Base-by-base conservation (phyloP, 805 yeast genomes). In the Pichia deserticola region DNA sequence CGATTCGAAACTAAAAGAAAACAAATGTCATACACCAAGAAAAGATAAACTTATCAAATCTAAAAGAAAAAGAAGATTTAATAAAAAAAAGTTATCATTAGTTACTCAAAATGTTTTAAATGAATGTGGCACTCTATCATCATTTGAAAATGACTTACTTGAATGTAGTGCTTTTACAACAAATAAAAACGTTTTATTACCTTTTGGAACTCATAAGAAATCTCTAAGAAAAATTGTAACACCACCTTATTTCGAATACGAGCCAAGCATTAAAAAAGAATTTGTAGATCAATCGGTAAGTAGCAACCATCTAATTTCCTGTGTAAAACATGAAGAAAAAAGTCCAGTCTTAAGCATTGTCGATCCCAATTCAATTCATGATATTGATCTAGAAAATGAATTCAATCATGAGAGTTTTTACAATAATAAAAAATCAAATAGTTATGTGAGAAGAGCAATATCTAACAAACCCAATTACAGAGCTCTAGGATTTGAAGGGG, bases 131-230 rank as follows among this genome's bases (percentile, higher is more conserved):
- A 41, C 42, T 15, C 39, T 47, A 3, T 40, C 36, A 13, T 30
- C 37, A 3, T 42, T 47, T 13, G 50, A 47, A 36, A 41, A 34
- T 32, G 38, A 47, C 7, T 30, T 47, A 10, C 12, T 47, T 10
- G 45, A 29, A 9, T 36, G 45, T 41, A n/a, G 25, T 5, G 25
- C 13, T 36, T 29, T 13, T 12, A 32, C 42, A 3, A 12, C n/a
- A 25, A 7, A 29, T 11, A 30, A 29, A 36, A 13, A 7, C 8
- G 20, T 6, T 3, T 28, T 40, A 4, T 9, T 34, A 5, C 43
- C 39, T 6, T 28, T 27, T 35, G 27, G 28, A 2, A 40, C 28
- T 9, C 13, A n/a, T 27, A 45, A 40, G n/a, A 15, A 34, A 13
- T 11, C 29, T 9, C 7, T 10, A 8, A 28, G 25, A 6, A 40